phyloP scores from a whole-genome alignment of 2,329 filamentous ascomycete species.

The Talaromyces sp. region DNA sequence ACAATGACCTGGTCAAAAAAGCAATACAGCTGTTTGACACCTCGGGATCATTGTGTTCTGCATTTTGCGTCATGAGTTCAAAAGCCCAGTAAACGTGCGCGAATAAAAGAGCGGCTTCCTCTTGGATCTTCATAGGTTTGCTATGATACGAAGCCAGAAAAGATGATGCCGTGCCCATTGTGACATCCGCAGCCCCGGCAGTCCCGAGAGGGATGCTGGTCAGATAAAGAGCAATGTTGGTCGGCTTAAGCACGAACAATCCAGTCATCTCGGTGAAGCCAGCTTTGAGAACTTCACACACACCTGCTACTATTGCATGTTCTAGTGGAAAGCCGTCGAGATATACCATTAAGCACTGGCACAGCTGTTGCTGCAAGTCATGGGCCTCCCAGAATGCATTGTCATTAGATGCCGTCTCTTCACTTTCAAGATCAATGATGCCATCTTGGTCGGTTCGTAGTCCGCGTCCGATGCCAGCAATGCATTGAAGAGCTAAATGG shows the following conservation, averaged over 20 bases:
- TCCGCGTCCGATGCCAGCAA: conserved; percentile 37
- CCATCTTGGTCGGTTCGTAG: conserved; percentile 32
- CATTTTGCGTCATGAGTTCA: conserved; percentile 29
- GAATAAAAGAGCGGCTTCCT: conserved; percentile 30
- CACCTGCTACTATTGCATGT: conserved; percentile 37
- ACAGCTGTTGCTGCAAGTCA: conserved; percentile 28
- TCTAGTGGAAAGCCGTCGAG: conserved; percentile 35
- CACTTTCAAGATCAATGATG: conserved; percentile 26
- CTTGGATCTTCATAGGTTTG: conserved; percentile 27
- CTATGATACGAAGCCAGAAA: conserved; percentile 38
- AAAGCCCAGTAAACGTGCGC: conserved; percentile 34
- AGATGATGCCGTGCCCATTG: conserved; percentile 41
- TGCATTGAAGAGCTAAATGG: conserved; percentile 32
- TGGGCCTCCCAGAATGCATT: conserved; percentile 34
- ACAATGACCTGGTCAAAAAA: conserved; percentile 36
- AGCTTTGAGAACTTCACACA: conserved; percentile 41
- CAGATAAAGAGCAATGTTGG: conserved; percentile 37
- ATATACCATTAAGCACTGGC: conserved; percentile 36
- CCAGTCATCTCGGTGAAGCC: conserved; percentile 40
- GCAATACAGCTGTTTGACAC: conserved; percentile 41
- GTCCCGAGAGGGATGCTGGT: conserved; percentile 33
- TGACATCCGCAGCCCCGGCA: conserved; percentile 35
- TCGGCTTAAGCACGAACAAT: conserved; percentile 38
- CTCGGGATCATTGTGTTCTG: conserved; percentile 34
- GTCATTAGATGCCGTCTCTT: conserved; percentile 22